A percentile compares a stretch with the other conserved stretches of the same genome.
Conservation (phyloP, 139 green algal genomes). For the Asterochloris erici region DNA sequence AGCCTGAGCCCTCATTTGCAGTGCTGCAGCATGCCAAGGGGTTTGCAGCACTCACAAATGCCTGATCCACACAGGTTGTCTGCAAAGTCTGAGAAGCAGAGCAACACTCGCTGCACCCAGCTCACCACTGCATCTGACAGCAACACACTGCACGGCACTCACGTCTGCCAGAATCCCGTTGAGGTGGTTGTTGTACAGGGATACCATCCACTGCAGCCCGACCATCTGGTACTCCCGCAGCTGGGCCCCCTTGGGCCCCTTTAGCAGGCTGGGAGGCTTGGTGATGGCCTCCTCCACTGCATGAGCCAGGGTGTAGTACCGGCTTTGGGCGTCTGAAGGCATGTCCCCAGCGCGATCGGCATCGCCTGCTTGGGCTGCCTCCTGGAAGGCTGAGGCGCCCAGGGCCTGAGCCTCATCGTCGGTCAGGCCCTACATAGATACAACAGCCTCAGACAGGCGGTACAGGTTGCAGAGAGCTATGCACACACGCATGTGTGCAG, state of each 20-base stretch:
- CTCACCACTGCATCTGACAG: too few relatives aligned
- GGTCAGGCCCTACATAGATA: conserved; percentile 34
- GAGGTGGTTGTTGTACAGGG: conserved; percentile 93
- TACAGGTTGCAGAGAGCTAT: neutral
- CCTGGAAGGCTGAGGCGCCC: conserved; percentile 45
- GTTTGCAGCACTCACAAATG: too few relatives aligned
- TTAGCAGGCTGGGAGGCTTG: conserved; percentile 69
- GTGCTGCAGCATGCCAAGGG: too few relatives aligned
- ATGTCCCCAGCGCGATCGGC: conserved; percentile 17
- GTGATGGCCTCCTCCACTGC: conserved; percentile 57
- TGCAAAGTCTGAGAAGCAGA: too few relatives aligned
- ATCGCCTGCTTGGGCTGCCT: conserved; percentile 42
- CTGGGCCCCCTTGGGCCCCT: conserved; percentile 45
- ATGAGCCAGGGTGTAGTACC: conserved; percentile 67
- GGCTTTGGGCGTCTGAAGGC: conserved; percentile 51
- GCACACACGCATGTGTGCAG: too few relatives aligned
- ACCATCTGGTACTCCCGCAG: conserved; percentile 93
- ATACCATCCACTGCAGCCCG: conserved; percentile 97
- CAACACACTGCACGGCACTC: too few relatives aligned
- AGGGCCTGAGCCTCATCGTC: conserved; percentile 72
- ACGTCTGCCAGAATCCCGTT: conserved; percentile 90
- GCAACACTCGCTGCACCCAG: too few relatives aligned
- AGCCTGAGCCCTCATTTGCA: too few relatives aligned
- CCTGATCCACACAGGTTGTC: too few relatives aligned
- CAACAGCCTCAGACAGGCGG: neutral